phyloP scores from a whole-genome alignment of 306 rosid species.

The Trifolium subterraneum region DNA sequence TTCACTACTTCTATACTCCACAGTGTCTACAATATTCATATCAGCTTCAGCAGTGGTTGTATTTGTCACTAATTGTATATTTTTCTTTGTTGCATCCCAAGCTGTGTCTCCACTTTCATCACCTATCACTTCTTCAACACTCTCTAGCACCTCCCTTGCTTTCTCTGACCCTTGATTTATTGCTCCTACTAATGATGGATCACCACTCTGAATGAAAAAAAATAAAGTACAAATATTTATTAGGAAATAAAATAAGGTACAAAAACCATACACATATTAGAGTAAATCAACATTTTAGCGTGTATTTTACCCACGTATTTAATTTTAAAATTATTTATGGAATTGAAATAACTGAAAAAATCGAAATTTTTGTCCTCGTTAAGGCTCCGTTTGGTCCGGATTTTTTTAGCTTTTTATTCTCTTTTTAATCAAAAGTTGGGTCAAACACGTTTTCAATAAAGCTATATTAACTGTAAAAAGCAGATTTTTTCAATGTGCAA shows the following conservation, averaged over 20 bases:
- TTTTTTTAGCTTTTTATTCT: no score
- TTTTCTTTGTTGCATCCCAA: constrained; percentile 56
- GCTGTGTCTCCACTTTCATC: constrained; percentile 55
- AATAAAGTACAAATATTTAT: not conserved
- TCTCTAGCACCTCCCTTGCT: constrained; percentile 43
- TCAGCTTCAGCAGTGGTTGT: constrained; percentile 65
- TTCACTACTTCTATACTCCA: constrained; percentile 59
- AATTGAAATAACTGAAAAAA: no score
- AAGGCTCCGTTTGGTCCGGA: no score
- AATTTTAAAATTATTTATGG: no score
- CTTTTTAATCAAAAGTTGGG: no score
- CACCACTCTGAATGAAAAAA: constrained; percentile 26
- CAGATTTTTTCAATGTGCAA: no score
- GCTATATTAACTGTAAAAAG: no score
- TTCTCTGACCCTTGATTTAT: constrained; percentile 41
- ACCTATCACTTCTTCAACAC: constrained; percentile 33
- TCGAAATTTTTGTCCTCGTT: no score
- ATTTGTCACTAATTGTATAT: constrained; percentile 37
- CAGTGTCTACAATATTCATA: constrained; percentile 62
- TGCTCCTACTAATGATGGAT: constrained; percentile 35
- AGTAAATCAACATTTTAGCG: no score
- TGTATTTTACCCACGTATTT: no score
- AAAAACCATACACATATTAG: not conserved
- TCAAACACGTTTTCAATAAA: no score
- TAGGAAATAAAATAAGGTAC: not conserved